Conservation (phyloP, 78 protist species). For the Parvularia atlantis region DNA sequence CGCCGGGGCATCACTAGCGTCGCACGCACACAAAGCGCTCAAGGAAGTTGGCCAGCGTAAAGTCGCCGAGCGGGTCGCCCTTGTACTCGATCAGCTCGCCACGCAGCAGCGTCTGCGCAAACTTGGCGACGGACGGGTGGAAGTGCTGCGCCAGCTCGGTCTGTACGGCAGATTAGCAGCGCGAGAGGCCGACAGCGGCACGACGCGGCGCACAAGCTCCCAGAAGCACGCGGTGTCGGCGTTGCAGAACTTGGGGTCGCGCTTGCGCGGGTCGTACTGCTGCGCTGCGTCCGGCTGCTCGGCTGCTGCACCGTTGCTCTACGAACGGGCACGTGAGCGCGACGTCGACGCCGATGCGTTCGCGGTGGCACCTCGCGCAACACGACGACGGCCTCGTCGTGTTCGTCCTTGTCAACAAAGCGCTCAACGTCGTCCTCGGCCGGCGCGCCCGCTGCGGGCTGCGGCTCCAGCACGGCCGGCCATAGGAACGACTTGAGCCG, state of each 20-base stretch:
- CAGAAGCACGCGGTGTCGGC: conserved; percentile 41
- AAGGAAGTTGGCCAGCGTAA: conserved; percentile 10
- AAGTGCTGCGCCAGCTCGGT: conserved; percentile 21
- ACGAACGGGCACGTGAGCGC: not conserved
- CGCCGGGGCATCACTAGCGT: too few species aligned
- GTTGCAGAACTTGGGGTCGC: conserved; percentile 39
- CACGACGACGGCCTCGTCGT: not conserved
- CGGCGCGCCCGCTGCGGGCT: not conserved
- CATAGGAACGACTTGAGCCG: too few species aligned
- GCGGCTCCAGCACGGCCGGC: too few species aligned
- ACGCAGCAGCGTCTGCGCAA: conserved; percentile 13
- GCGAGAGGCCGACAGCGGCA: not conserved
- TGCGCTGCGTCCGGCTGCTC: too few species aligned
- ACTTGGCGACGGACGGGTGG: conserved; percentile 47
- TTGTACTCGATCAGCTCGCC: conserved; percentile 11
- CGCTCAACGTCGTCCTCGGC: not conserved
- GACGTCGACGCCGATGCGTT: not conserved
- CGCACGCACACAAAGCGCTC: too few species aligned
- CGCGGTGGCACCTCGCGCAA: not conserved
- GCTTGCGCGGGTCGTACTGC: conserved; percentile 36
- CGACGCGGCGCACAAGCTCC: conserved; percentile 15
- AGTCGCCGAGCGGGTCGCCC: conserved; percentile 47
- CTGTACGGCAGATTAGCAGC: not conserved
- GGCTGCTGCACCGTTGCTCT: not conserved
- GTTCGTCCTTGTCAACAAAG: not conserved